Base-by-base conservation (phyloP, 225 moss, liverwort and hornwort genomes). In the Pleurozium schreberi region DNA sequence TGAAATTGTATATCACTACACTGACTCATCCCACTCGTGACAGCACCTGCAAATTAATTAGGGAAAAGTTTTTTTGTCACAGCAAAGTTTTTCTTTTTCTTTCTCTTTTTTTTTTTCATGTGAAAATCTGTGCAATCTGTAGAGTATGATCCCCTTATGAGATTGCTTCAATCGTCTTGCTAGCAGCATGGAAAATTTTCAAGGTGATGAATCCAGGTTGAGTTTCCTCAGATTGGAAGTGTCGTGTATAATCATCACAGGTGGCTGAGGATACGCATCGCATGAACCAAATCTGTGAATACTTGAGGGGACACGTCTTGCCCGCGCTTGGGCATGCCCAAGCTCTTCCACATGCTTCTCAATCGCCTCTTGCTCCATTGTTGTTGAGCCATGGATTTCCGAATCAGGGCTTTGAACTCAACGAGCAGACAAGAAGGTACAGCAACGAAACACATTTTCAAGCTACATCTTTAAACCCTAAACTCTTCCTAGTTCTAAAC, bases 351-450 rank as follows among this genome's bases (percentile, higher is more conserved):
- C 75, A 70, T 21, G 60, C 69, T 60, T 86, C 90, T 18, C 90
- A 82, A 82, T 43, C 77, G 45, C 88, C 86, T 66, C 80, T 82
- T 88, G 62, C 74, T 83, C 86, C 70, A 28, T 34, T 84, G n/a
- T 34, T 84, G n/a, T 36, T 75, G 75, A 88, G 77, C 57, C 79
- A 59, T 42, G n/a, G 21, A 18, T 79, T 65, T 87, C 75, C 82
- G 80, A 20, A 19, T 65, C 85, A 66, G 55, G 60, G 55, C n/a
- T 85, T 87, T 27, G 89, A 82, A 52, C 74, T 81, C 36, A 77
- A 76, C 77, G 65, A 90, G 57, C 89, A 80, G 47, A 74, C 80
- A 28, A 86, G 80, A 87, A 90, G 92, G 93, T 92, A 82, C 52
- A 52, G 31, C 66, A 65, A 28, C 80, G 18, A 18, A 42, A 40